Evolutionary conservation across 495 filamentous ascomycete species (phyloP).

Genomic region (Aspergillus bertholletiae): DNA sequence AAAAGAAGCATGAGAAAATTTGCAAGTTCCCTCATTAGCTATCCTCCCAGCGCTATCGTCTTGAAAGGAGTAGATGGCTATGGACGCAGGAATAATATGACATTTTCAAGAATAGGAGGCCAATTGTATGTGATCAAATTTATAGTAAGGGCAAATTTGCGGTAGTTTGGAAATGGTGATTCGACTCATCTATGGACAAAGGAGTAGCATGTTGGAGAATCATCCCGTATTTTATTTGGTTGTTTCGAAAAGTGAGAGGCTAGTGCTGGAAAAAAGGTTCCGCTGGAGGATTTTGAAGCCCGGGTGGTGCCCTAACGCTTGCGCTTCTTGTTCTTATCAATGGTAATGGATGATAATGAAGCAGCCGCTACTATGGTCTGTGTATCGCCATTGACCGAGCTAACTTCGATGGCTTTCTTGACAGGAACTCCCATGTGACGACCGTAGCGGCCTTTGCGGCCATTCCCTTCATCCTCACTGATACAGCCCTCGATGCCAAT

Average conservation of each 20-base stretch:
- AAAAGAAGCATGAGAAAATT: conserved; percentile 1
- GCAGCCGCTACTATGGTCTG: conserved; percentile 31
- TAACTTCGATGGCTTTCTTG: conserved; percentile 58
- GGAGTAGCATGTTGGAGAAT: conserved; percentile 1
- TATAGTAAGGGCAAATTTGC: conserved; percentile 3
- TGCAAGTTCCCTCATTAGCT: not conserved
- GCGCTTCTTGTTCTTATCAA: conserved; percentile 68
- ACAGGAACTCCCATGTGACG: conserved; percentile 94
- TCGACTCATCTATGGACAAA: conserved; percentile 13
- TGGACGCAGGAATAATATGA: not conserved
- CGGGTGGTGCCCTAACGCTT: conserved; percentile 52
- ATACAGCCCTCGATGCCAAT: conserved; percentile 88
- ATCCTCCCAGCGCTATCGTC: not conserved
- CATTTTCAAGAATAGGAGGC: conserved; percentile 5
- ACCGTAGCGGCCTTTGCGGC: conserved; percentile 92
- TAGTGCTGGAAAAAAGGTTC: not conserved
- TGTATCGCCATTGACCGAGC: conserved; percentile 23
- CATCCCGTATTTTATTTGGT: not conserved
- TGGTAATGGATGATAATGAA: conserved; percentile 24
- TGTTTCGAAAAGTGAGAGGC: not conserved
- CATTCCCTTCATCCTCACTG: conserved; percentile 95
- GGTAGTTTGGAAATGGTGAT: conserved; percentile 1
- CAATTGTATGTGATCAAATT: conserved; percentile 4
- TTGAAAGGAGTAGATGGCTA: conserved; percentile 7
- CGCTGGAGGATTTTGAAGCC: not conserved